Percentiles rank a stretch among this genome's conserved stretches.
phyloP scores from a whole-genome alignment of 108 stramenopile genomes.

The Thalassiosira profunda region DNA sequence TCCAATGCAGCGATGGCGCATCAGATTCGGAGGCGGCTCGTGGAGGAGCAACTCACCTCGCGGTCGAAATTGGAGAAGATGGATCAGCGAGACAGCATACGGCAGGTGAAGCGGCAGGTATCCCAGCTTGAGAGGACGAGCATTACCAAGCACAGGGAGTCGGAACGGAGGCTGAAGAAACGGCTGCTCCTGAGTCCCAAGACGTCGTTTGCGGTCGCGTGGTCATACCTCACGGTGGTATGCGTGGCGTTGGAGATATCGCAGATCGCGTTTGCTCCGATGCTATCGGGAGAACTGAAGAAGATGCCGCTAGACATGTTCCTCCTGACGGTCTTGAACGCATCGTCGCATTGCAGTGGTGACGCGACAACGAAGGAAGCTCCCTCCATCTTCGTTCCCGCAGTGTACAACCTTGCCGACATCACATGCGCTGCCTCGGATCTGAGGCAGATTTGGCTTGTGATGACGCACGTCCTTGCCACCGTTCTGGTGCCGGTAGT shows the following conservation, averaged over 20 bases:
- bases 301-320: slow-evolving; percentile 47
- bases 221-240: slow-evolving; percentile 64
- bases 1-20: slow-evolving; percentile 24
- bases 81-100: slow-evolving; percentile 25
- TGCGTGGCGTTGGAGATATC: slow-evolving; percentile 68
- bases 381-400: slow-evolving; percentile 18
- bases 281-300: slow-evolving; percentile 47
- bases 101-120: slow-evolving; percentile 51
- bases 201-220: slow-evolving; percentile 69
- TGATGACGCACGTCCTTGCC: slow-evolving; percentile 46
- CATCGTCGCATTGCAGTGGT: slow-evolving; percentile 11
- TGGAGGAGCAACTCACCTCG: slow-evolving; percentile 26
- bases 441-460: slow-evolving; percentile 29
- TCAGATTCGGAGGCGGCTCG: slow-evolving; percentile 25
- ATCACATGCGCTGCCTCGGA: slow-evolving; percentile 19
- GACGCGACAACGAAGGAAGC: slow-evolving; percentile 10
- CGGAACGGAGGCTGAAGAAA: slow-evolving; percentile 41
- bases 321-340: slow-evolving; percentile 20
- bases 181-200: slow-evolving; percentile 70
- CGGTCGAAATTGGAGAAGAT: slow-evolving; percentile 26
- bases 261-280: slow-evolving; percentile 53
- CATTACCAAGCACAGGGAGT: slow-evolving; percentile 24
- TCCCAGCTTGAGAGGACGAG: slow-evolving; percentile 50
- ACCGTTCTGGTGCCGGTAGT: slow-evolving; percentile 55
- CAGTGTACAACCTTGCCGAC: slow-evolving; percentile 42